Base-by-base conservation (phyloP, 805 yeast species). In the Lipomyces oligophaga region DNA sequence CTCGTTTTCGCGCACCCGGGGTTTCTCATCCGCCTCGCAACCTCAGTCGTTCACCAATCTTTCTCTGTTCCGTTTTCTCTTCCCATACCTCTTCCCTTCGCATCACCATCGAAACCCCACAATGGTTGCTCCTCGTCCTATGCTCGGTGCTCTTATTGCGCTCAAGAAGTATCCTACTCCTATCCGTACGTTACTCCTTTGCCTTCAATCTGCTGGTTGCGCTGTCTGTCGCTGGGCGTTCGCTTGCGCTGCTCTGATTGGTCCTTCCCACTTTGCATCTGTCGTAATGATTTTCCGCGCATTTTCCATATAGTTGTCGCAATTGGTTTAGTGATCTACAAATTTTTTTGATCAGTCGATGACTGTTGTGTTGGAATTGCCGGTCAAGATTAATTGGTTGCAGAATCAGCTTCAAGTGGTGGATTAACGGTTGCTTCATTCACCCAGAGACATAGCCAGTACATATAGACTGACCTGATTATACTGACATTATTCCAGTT, bases 141-240 rank as follows among this genome's bases (percentile, higher is more conserved):
- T 37, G 26, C 18, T 26, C n/a, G 31, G 41, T 30, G 10, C 46
- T 19, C 31, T 44, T 35, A 32, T 50, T 47, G 49, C 45, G 10
- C 36, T 35, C 34, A 45, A 33, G 48, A 45, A 42, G 50, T 60
- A 60, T 45, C 63, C 63, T 31, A 60, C 63, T 46, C 63, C 63
- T 21, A 49, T 60, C 45, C 25, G 63, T 59, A 54, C 22, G 63
- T 60, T 25, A 21, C 33, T 30, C 38, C n/a, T 5, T 21, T 13
- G 42, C 22, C 8, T 27, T 21, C 20, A 13, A 15, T 30, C 20
- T 7, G 41, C 6, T 34, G 31, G 43, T 18, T 16, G 24, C 30
- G 43, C 27, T 18, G 27, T 20, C 13, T 13, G 30, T 10, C 8
- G 30, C 30, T 26, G 8, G 30, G n/a, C n/a, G n/a, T n/a, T n/a